Conservation (phyloP, 768 basidiomycete genomes). For the Tricholoma furcatifolium region DNA sequence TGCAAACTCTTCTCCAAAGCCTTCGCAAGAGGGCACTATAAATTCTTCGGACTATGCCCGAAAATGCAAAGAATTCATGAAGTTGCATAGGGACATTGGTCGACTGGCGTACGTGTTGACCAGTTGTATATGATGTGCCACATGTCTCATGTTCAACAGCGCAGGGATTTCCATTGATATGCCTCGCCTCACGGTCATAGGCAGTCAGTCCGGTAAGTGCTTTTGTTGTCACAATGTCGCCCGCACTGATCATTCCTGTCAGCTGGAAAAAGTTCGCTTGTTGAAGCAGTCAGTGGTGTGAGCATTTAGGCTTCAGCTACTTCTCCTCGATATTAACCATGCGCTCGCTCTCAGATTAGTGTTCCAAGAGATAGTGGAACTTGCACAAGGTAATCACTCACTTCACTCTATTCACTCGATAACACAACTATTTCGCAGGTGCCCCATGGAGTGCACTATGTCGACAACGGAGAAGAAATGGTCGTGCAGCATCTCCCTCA, state of each 20-base stretch:
- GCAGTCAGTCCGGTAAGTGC: slow-evolving; percentile 4
- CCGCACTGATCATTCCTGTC: neutral
- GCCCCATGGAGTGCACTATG: slow-evolving; percentile 55
- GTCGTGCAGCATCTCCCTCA: slow-evolving; percentile 45
- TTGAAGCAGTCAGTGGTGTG: slow-evolving; percentile 3
- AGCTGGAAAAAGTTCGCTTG: slow-evolving; percentile 11
- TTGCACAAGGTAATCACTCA: slow-evolving; percentile 44
- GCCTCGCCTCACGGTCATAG: slow-evolving; percentile 9
- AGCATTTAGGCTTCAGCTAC: neutral
- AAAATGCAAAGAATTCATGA: slow-evolving; percentile 4
- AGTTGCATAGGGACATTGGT: slow-evolving; percentile 4
- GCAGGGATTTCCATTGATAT: slow-evolving; percentile 5
- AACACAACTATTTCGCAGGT: slow-evolving; percentile 28
- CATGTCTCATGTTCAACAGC: neutral
- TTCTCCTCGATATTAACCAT: neutral
- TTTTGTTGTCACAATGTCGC: neutral
- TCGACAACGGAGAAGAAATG: slow-evolving; percentile 35
- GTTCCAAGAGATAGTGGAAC: slow-evolving; percentile 64
- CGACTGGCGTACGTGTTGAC: neutral
- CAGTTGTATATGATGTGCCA: neutral
- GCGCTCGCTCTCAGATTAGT: slow-evolving; percentile 40
- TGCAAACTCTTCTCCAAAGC: neutral
- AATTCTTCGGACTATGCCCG: neutral
- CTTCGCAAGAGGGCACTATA: neutral
- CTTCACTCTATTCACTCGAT: neutral